Conservation (phyloP, 441 rosid genomes). For the Biscutella laevigata region DNA sequence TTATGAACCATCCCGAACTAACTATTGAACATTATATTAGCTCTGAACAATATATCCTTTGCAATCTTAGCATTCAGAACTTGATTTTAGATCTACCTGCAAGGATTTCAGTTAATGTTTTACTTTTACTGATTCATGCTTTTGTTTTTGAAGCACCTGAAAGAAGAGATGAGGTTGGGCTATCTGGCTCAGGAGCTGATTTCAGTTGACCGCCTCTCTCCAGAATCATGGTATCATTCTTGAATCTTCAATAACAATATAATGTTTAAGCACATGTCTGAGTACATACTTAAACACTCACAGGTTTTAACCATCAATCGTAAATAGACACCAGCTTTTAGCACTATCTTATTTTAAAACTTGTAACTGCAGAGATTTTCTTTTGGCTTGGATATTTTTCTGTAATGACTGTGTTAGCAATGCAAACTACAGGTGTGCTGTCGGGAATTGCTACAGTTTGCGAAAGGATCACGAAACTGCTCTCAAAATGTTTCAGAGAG, state of each 20-base stretch:
- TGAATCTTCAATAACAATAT: not conserved
- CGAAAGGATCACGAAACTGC: slow-evolving; percentile 93
- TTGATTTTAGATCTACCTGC: not conserved
- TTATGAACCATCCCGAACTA: not conserved
- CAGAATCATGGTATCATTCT: slow-evolving; percentile 76
- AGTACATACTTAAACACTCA: not conserved
- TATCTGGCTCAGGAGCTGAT: slow-evolving; percentile 79
- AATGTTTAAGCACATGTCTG: not conserved
- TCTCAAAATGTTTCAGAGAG: slow-evolving; percentile 75
- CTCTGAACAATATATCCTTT: not conserved
- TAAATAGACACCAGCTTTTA: not conserved
- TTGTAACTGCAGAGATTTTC: slow-evolving; percentile 2
- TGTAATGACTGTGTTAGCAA: slow-evolving; percentile 16
- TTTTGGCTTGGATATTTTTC: not conserved
- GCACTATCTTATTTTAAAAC: not conserved
- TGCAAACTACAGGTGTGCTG: slow-evolving; percentile 65
- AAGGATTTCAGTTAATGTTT: not conserved
- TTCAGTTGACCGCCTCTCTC: slow-evolving; percentile 74
- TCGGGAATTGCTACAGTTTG: slow-evolving; percentile 87
- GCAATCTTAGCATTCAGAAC: not conserved
- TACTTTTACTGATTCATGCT: not conserved
- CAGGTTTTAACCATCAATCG: not conserved
- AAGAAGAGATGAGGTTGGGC: slow-evolving; percentile 86
- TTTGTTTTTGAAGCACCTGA: slow-evolving; percentile 60
- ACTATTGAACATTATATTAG: not conserved